These are phyloP conservation scores for Millerozyma acaciae DNA, from an alignment of 805 yeast species.

Conservation along the genomic window DNA sequence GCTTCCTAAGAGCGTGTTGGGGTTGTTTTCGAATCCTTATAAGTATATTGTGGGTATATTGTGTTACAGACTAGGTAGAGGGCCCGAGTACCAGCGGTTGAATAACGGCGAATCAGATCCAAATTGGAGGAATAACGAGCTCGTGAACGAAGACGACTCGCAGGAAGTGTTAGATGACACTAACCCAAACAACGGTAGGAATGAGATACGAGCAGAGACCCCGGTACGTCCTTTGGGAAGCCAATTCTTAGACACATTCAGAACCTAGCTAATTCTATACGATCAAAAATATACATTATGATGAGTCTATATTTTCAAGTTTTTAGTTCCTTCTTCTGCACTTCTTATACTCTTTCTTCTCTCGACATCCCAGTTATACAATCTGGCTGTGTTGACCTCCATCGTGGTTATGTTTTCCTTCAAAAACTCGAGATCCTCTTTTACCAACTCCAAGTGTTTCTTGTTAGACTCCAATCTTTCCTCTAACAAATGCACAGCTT, in stretches of 20 bases:
- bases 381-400: slow-evolving; percentile 95
- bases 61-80: slow-evolving; percentile 3
- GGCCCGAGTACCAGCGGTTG: slow-evolving; percentile 7
- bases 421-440: slow-evolving; percentile 80
- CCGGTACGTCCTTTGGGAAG: slow-evolving; percentile 60
- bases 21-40: slow-evolving; percentile 25
- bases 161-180: slow-evolving; percentile 25
- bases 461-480: slow-evolving; percentile 62
- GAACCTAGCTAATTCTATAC: slow-evolving; percentile 37
- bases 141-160: slow-evolving; percentile 10
- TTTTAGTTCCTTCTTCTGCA: slow-evolving; percentile 33
- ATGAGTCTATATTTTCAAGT: slow-evolving; percentile 14
- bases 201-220: slow-evolving; percentile 47
- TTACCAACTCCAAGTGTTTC: slow-evolving; percentile 54
- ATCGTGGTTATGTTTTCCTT: slow-evolving; percentile 92
- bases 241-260: slow-evolving; percentile 58
- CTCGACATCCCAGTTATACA: slow-evolving; percentile 85
- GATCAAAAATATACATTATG: background rate
- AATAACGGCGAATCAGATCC: slow-evolving; percentile 2
- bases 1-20: slow-evolving; percentile 25
- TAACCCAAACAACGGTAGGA: slow-evolving; percentile 16
- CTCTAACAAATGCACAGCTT: slow-evolving; percentile 70
- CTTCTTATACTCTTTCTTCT: slow-evolving; percentile 53
- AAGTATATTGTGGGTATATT: slow-evolving; percentile 6
- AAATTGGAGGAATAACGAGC: slow-evolving; percentile 2